These are phyloP conservation scores for Viola pubescens DNA, from an alignment of 441 rosid species.

Conservation along the genomic window DNA sequence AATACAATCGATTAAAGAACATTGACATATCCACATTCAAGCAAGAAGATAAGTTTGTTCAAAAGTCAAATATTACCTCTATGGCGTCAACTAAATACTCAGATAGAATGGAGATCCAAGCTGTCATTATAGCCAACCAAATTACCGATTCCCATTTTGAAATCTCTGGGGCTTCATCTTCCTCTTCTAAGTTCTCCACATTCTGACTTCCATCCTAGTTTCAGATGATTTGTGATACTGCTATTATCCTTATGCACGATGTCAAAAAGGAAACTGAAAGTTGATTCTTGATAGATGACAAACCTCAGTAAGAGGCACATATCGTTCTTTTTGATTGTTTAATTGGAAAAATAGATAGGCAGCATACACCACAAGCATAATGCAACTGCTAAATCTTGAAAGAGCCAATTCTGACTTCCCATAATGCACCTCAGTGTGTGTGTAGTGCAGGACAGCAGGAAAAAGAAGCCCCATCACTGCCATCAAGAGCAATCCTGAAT, in stretches of 20 bases:
- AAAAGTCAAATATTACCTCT: conserved; percentile 31
- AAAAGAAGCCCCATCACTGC: conserved; percentile 88
- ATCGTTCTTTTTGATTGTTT: conserved; percentile 45
- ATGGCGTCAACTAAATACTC: conserved; percentile 85
- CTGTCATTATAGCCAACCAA: conserved; percentile 74
- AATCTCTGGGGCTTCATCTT: conserved; percentile 72
- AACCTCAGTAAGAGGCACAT: conserved; percentile 61
- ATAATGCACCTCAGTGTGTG: conserved; percentile 63
- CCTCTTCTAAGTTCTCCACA: conserved; percentile 32
- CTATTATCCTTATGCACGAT: not conserved
- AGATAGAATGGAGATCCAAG: conserved; percentile 76
- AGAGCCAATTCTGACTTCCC: conserved; percentile 86
- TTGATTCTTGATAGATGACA: conserved; percentile 13
- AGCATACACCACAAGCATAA: conserved; percentile 82
- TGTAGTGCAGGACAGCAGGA: conserved; percentile 85
- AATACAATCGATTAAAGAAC: not conserved
- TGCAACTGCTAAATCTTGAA: conserved; percentile 86
- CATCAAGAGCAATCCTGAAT: conserved; percentile 82
- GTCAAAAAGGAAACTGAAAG: not conserved
- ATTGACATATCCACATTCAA: not conserved
- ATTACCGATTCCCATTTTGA: conserved; percentile 72
- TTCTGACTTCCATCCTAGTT: conserved; percentile 46
- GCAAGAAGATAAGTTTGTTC: not conserved
- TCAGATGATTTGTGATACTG: conserved; percentile 9
- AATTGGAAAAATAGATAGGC: conserved; percentile 73